Base-by-base conservation (phyloP, 176 grass and related monocot genomes). In the Paspalum vaginatum region DNA sequence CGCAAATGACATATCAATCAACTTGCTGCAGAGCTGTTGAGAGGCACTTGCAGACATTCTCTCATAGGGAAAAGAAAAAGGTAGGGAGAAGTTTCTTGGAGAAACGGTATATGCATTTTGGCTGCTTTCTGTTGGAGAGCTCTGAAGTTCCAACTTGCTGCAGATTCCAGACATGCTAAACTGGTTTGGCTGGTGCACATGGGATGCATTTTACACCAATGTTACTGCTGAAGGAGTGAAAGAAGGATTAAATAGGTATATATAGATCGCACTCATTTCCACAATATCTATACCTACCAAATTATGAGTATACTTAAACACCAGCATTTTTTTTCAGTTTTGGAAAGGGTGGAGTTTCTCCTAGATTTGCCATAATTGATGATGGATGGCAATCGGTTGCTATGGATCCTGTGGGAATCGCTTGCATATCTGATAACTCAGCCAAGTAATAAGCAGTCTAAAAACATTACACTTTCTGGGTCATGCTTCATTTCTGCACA, bases 151-250 rank as follows among this genome's bases (percentile, higher is more conserved):
- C 48, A 77, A 11, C 50, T 72, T 77, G 32, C 63, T 85, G 47
- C 84, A 93, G 94, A 89, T 91, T 83, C 94, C 91, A 54, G 88
- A 89, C 55, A 91, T 91, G 78, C 75, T 97, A 37, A 93, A 91
- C 78, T 93, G 91, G 91, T 97, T 97, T 93, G 94, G 94, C 6
- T 97, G 94, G 94, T 97, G 94, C 61, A 97, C 94, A 80, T 97
- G 94, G 94, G 94, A 97, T 83, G 94, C 94, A 2, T 97, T 97
- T 47, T 97, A 97, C 71, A 97, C 88, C 26, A 61, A 87, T 78
- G 91, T 97, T 43, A 97, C 76, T 8, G 75, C 91, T 4, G 74
- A 93, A 72, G 94, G 94, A 46, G 82, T 97, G 47, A 79, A 78
- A 59, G 59, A 91, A 81, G 94, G 94, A 51, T 63, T 97, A 16